These are phyloP conservation scores for Infundibulicybe gibba DNA, from an alignment of 768 basidiomycete genomes.

Conservation along the genomic window DNA sequence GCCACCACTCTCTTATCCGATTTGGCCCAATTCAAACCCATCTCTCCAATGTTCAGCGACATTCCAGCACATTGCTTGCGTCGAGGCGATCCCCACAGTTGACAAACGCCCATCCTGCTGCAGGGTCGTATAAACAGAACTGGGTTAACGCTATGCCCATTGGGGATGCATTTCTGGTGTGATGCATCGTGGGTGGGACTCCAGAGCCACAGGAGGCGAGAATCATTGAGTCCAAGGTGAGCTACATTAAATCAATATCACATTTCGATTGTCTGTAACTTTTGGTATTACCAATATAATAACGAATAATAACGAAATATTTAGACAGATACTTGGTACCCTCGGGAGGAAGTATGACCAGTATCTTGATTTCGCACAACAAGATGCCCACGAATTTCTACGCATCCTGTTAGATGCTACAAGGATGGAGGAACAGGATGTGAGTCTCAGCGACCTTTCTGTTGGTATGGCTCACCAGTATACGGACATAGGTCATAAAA, in stretches of 20 bases:
- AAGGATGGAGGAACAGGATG: conserved; percentile 93
- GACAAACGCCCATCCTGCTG: conserved; percentile 60
- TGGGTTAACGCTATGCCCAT: conserved; percentile 65
- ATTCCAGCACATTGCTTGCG: conserved; percentile 33
- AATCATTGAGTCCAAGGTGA: conserved; percentile 65
- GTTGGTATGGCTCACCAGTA: neutral
- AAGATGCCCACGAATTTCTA: conserved; percentile 94
- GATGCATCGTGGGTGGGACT: conserved; percentile 63
- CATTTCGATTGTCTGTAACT: neutral
- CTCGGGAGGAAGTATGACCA: conserved; percentile 89
- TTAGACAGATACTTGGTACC: conserved; percentile 58
- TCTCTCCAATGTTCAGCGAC: conserved; percentile 37
- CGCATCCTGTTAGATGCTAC: conserved; percentile 87
- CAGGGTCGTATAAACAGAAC: conserved; percentile 45
- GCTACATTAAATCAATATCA: conserved; percentile 10
- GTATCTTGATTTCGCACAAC: conserved; percentile 92
- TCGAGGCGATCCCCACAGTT: conserved; percentile 62
- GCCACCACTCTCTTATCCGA: conserved; percentile 60
- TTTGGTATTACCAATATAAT: neutral
- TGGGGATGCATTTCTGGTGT: conserved; percentile 64
- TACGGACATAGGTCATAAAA: conserved; percentile 66
- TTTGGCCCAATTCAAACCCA: conserved; percentile 51
- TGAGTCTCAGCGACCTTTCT: conserved; percentile 27
- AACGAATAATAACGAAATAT: neutral
- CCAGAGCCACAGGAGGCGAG: conserved; percentile 48